Base-by-base conservation (phyloP, 1,284 basidiomycete species). In the Trametes hirsuta region DNA sequence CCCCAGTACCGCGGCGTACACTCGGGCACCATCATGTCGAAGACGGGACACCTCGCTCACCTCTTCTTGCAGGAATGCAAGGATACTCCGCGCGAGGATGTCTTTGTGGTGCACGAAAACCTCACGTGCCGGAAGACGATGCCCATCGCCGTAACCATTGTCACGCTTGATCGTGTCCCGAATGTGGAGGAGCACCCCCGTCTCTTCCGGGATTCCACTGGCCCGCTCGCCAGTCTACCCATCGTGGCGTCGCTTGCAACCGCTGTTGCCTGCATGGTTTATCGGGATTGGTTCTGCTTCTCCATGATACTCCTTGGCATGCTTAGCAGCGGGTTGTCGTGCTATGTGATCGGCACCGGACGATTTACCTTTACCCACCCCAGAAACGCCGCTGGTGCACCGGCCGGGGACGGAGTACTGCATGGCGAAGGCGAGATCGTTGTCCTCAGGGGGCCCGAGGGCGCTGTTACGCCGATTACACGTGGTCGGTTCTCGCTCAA, bases 1-100 rank as follows among this genome's bases (percentile, higher is more conserved):
- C 65, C 65, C 34, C 60, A 61, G 51, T 66, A 62, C 47, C 59
- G 54, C n/a, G 62, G 62, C 11, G 62, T 63, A 14, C 62, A 58
- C 30, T 66, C 65, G 10, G 62, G 65, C 6, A 66, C 65, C 46
- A 58, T 58, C 52, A 66, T 66, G 35, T 24, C 42, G 42, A 53
- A 55, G 50, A 66, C 65, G 1, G 65, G 65, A 21, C 65, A 66
- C 25, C 59, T 64, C n/a, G 62, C 65, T 42, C 56, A 66, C 45
- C 60, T 66, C 9, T 60, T 66, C 50, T 22, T 60, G 30, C 61
- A 63, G 48, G 60, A 62, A 14, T 64, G 60, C 50, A 62, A 48
- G 47, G 53, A 59, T 12, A 60, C 58, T n/a, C 50, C 56, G 6
- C 25, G 36, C 6, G 24, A 34, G 37, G 15, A 44, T n/a, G 30